Base-by-base conservation (phyloP, 225 moss, liverwort and hornwort genomes). In the Marchantia polymorpha region DNA sequence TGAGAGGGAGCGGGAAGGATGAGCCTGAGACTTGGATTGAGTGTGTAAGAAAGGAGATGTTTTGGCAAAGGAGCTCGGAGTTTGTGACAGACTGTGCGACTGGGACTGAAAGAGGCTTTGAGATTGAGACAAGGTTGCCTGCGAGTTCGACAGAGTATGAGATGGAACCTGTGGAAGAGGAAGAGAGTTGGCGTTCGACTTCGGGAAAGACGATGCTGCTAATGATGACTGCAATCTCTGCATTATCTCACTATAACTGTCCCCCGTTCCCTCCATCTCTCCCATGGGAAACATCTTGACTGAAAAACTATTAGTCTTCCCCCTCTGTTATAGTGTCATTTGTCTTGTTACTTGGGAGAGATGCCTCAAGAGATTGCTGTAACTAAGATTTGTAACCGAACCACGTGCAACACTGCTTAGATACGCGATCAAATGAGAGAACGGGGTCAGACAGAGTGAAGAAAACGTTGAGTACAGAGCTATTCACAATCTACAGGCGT, bases 181-280 rank as follows among this genome's bases (percentile, higher is more conserved):
- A 0, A 79, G 11, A 47, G 79, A 79, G 58, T 56, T 79, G 39
- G 29, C 14, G 79, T 72, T 79, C 49, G 79, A 72, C 79, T 79
- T 79, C 56, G 79, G 79, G 25, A 79, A 67, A 27, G 79, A 79
- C 12, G 79, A 79, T 30, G 79, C 79, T 30, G 79, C 79, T 59
- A 79, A 72, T 79, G 79, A 79, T 58, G 79, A 79, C 79, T 79
- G 79, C 79, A 79, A 60, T 60, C 79, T 79, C 79, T 79, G 79
- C 79, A 79, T 79, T 55, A 79, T 79, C 79, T 79, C 79, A 72
- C 72, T 79, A 19, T 79, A 79, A 53, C 79, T 79, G 71, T 79
- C 79, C 26, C 79, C 79, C 9, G 79, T 79, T 54, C 79, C 79
- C 55, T 79, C 79, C 79, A 79, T 79, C 50, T 79, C 79, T 56